Evolutionary conservation across 306 rosid species (phyloP), one percentile per base, ranked within the genome.

Genomic region (Quercus robur): DNA sequence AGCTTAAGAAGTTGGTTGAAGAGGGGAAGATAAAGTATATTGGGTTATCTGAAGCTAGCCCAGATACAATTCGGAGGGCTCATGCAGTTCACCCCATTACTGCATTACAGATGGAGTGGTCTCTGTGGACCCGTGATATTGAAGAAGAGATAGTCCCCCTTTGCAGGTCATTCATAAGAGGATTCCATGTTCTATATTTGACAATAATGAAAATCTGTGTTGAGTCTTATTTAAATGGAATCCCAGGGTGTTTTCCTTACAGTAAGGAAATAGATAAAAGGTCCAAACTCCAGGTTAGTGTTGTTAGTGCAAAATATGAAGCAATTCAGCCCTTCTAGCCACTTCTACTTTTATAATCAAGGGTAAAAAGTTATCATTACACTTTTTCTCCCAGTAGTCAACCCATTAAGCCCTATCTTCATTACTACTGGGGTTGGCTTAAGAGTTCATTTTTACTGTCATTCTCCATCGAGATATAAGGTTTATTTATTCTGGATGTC

Each of bases 91-190:
- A 91, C 85, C 97, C 92, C 74, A 87, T 92, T 73, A 90, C 94
- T 30, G 94, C 97, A 57, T 81, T 90, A 71, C 85, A 92, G 81
- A 92, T 88, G 97, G 97, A 92, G 80, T 90, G 85, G 77, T 92
- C 97, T 58, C 18, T 90, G n/a, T 92, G 92, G 90, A 56, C 77
- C 23, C 87, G 91, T 72, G 94, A 90, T 14, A 89, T 85, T 56
- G 92, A 91, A 86, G 78, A 88, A 41, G 90, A 86, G 52, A 85
- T 91, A 26, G 79, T 91, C 79, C 94, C 97, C 31, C 82, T 88
- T 17, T 89, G 94, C 91, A 81, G 91, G 94, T 91, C 73, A 68
- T 66, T 58, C 14, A 49, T 11, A 3, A 49, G 54, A 49, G 1
- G 54, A 12, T 10, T 44, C 23, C 63, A 19, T 17, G 26, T 71